phyloP scores from a whole-genome alignment of 169 alveolate species.

The Hepatocystis sp. region DNA sequence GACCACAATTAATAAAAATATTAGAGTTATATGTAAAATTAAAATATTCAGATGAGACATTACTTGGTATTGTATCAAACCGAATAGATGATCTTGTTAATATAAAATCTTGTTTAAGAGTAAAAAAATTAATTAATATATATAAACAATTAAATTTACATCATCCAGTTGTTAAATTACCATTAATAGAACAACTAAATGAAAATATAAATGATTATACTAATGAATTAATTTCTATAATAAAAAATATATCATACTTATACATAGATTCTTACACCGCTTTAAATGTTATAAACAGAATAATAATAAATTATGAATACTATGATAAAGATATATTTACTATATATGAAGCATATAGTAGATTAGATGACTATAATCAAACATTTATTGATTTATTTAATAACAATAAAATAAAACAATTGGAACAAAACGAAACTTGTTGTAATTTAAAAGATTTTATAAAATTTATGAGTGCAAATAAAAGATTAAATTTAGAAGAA shows the following conservation, averaged over 20 bases:
- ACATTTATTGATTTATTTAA: conserved; percentile 11
- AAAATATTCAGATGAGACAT: conserved; percentile 71
- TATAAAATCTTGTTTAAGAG: conserved; percentile 39
- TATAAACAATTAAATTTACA: conserved; percentile 62
- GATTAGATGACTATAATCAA: conserved; percentile 18
- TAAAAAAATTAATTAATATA: conserved; percentile 40
- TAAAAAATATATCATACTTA: conserved; percentile 48
- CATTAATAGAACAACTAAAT: conserved; percentile 15
- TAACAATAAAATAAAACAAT: conserved; percentile 17
- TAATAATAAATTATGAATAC: conserved; percentile 37
- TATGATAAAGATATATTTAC: conserved; percentile 55
- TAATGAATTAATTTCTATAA: conserved; percentile 25
- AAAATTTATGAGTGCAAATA: conserved; percentile 54
- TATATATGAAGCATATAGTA: conserved; percentile 23
- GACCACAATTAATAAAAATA: conserved; percentile 49
- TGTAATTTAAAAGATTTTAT: conserved; percentile 48
- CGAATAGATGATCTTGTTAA: conserved; percentile 30
- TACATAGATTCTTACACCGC: conserved; percentile 16
- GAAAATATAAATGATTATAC: conserved; percentile 51
- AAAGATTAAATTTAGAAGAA: conserved; percentile 27
- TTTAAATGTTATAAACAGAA: conserved; percentile 24
- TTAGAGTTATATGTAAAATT: conserved; percentile 50
- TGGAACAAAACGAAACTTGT: conserved; percentile 7
- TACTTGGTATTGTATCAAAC: conserved; percentile 42
- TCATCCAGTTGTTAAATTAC: conserved; percentile 51